A percentile compares a stretch with the other conserved stretches of the same genome.
Conservation (phyloP, 345 rosid genomes). For the Mangifera indica region DNA sequence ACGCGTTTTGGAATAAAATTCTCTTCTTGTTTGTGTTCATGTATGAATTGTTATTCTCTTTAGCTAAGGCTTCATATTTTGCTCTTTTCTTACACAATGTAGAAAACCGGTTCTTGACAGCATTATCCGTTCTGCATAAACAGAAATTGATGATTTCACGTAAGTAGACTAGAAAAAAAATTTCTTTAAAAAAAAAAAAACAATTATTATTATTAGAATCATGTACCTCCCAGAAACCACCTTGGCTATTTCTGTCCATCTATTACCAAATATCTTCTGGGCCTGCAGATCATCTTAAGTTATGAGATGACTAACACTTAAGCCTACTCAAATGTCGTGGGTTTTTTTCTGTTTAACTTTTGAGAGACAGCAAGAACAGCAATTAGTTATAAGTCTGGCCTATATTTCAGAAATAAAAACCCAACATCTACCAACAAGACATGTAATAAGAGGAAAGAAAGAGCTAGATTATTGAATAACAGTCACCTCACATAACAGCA, state of each 20-base stretch:
- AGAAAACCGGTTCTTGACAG: conserved; percentile 95
- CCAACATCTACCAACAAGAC: conserved; percentile 14
- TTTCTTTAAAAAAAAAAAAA: neutral
- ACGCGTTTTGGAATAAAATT: conserved; percentile 44
- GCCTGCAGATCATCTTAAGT: conserved; percentile 55
- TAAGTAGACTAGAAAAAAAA: neutral
- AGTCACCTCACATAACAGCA: conserved; percentile 87
- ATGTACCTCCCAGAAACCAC: conserved; percentile 97
- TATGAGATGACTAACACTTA: conserved; percentile 22
- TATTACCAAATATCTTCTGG: conserved; percentile 86
- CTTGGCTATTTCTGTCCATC: conserved; percentile 99
- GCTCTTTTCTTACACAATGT: conserved; percentile 97
- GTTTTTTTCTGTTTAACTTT: conserved; percentile 18
- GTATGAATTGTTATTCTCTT: conserved; percentile 58
- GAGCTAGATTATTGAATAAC: conserved; percentile 7
- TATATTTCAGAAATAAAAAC: conserved; percentile 25
- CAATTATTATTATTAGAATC: neutral
- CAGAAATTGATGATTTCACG: neutral
- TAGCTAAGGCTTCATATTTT: conserved; percentile 84
- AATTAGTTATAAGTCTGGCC: conserved; percentile 29
- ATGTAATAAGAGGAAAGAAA: neutral
- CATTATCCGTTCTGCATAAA: conserved; percentile 88
- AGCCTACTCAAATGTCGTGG: conserved; percentile 11
- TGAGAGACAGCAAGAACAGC: conserved; percentile 20
- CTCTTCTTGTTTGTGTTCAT: conserved; percentile 73